Base-by-base conservation (phyloP, 352 stramenopile genomes). In the Aphanomyces stellatus region DNA sequence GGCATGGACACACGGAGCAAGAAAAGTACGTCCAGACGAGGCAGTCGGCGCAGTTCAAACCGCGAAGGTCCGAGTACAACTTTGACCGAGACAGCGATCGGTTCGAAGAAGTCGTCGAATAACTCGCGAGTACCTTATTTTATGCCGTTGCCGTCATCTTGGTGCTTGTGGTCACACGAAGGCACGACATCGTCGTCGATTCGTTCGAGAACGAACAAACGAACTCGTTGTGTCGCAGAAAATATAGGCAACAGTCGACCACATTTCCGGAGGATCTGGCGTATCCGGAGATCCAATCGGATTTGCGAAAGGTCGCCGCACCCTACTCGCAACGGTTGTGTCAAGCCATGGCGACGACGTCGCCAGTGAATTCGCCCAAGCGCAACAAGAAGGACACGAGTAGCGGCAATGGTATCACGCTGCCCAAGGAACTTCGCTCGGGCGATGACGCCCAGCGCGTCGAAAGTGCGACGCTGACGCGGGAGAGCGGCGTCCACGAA, bases 401-500 rank as follows among this genome's bases (percentile, higher is more conserved):
- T 27, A 33, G 19, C 19, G 22, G 19, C 22, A 22, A 51, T 24
- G 60, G 25, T 3, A 67, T 67, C 27, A 57, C 48, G 40, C 42
- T 67, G 31, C 60, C 60, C 7, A 67, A 67, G 48, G 60, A 59
- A 24, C 60, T 67, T 2, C 60, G 42, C 8, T 67, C 60, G 3
- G 48, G 60, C 49, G 60, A 67, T n/a, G 60, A 67, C 22, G 51
- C 69, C 11, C 75, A 85, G 55, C 71, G 73, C 0, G 65, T 87
- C 4, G 81, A 91, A 43, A 91, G 80, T 70, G 85, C 83, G 30
- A 75, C 88, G 31, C 76, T 91, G 31, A 89, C 72, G 33, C 77
- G 85, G 13, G 82, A 93, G 53, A 90, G 77, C 25, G 85, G 81
- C 15, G 88, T 81, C 5, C 85, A 93, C 55, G 40, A 74, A 17